A percentile compares a stretch with the other conserved stretches of the same genome.
Conservation (phyloP, 345 rosid species). For the Triadica sebifera region DNA sequence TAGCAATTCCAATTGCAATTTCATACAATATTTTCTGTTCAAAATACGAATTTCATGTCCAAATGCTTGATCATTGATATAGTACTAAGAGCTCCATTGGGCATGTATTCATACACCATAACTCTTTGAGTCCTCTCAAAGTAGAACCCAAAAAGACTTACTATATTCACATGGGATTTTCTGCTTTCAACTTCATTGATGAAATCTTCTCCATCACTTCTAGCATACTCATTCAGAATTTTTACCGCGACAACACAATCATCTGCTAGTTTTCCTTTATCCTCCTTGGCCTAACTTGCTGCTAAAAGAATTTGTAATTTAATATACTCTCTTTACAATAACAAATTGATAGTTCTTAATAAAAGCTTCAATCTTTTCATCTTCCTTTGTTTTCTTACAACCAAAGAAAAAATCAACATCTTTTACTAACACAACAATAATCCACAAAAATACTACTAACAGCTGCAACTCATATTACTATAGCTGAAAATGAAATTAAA, state of each 20-base stretch:
- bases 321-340: conserved; percentile 9
- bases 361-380: conserved; percentile 7
- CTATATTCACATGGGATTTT: conserved; percentile 35
- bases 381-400: neutral
- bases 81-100: too few species aligned
- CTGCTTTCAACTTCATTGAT: conserved; percentile 43
- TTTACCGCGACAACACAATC: conserved; percentile 40
- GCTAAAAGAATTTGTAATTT: conserved; percentile 29
- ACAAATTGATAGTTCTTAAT: neutral
- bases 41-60: too few species aligned
- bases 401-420: too few species aligned
- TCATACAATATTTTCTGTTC: conserved; percentile 18
- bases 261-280: conserved; percentile 31
- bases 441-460: neutral
- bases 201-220: conserved; percentile 33
- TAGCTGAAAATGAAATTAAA: too few species aligned
- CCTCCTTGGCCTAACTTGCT: conserved; percentile 42
- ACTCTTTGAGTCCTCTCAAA: conserved; percentile 24
- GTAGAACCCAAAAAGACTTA: conserved; percentile 43
- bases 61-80: too few species aligned
- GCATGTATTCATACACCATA: conserved; percentile 32
- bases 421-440: too few species aligned
- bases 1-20: conserved; percentile 19
- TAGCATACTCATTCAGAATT: conserved; percentile 15
- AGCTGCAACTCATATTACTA: too few species aligned